Percentiles rank a stretch among this genome's conserved stretches.
These are phyloP conservation scores for Psilocybe mexicana DNA, from an alignment of 1,284 basidiomycete genomes.

Conservation along the genomic window DNA sequence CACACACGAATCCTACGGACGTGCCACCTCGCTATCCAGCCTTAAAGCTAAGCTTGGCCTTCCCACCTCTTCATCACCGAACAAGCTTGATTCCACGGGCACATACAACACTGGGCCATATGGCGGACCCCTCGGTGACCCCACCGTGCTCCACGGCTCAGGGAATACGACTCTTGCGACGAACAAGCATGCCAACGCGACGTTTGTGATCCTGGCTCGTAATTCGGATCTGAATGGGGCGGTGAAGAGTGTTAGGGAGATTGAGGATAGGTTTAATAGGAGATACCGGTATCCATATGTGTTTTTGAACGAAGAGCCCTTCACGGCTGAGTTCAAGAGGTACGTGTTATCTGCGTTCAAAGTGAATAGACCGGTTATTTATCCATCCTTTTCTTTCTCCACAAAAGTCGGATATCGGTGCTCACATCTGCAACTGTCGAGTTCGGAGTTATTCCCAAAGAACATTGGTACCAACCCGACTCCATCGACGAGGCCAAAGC, in stretches of 20 bases:
- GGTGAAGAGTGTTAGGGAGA: slow-evolving; percentile 54
- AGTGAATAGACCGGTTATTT: background rate
- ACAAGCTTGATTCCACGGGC: slow-evolving; percentile 13
- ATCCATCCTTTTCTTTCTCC: background rate
- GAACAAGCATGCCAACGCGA: slow-evolving; percentile 56
- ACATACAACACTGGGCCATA: background rate
- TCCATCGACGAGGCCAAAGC: slow-evolving; percentile 74
- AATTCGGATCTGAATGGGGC: slow-evolving; percentile 68
- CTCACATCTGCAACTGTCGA: slow-evolving; percentile 39
- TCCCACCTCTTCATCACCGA: background rate
- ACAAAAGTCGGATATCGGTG: slow-evolving; percentile 42
- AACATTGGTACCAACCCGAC: slow-evolving; percentile 64
- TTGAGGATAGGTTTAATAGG: slow-evolving; percentile 69
- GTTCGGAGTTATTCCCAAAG: slow-evolving; percentile 48
- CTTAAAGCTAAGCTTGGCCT: slow-evolving; percentile 39
- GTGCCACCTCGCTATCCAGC: slow-evolving; percentile 58
- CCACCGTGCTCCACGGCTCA: too few species aligned
- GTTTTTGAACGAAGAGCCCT: slow-evolving; percentile 73
- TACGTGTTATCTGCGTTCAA: slow-evolving; percentile 26
- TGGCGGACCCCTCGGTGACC: slow-evolving; percentile 13
- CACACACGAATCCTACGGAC: slow-evolving; percentile 70
- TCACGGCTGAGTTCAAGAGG: slow-evolving; percentile 73
- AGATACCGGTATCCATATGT: slow-evolving; percentile 71
- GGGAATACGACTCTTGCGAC: slow-evolving; percentile 21
- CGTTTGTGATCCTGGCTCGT: slow-evolving; percentile 68